These are phyloP conservation scores for Leptographium radiaticola DNA, from an alignment of 2,329 filamentous ascomycete genomes.

Conservation along the genomic window DNA sequence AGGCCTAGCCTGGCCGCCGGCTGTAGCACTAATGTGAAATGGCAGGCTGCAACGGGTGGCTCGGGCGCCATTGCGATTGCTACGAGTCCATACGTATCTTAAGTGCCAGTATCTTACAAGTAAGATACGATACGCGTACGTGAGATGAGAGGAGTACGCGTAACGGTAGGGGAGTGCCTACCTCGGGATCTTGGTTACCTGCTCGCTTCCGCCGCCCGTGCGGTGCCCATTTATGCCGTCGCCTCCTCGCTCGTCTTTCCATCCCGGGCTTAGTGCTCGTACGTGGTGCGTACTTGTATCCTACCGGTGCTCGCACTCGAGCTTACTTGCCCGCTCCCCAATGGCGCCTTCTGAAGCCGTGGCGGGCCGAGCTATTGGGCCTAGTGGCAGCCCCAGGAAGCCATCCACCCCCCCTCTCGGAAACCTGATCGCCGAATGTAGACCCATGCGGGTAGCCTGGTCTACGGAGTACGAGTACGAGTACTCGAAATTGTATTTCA, in stretches of 20 bases:
- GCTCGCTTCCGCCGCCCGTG: neutral
- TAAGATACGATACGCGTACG: no score
- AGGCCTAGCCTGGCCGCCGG: neutral
- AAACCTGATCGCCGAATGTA: neutral
- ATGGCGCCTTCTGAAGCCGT: neutral
- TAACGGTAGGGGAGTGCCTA: neutral
- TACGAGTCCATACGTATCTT: neutral
- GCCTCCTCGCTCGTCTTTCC: no score
- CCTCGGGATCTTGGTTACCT: neutral
- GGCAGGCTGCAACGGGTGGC: neutral
- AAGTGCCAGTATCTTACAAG: neutral
- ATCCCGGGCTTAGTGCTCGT: neutral
- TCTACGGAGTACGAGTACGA: neutral
- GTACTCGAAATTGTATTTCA: neutral
- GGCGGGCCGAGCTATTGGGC: neutral
- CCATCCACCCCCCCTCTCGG: neutral
- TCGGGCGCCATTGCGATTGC: neutral
- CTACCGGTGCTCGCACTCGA: neutral
- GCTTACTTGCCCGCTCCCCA: neutral
- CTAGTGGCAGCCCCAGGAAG: neutral
- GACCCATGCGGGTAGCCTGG: neutral
- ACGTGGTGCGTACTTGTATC: neutral
- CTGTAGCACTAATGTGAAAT: neutral
- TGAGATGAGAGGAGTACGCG: neutral
- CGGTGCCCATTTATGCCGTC: no score